Evolutionary conservation across 495 filamentous ascomycete species (phyloP).

Genomic region (Cercophora scortea): DNA sequence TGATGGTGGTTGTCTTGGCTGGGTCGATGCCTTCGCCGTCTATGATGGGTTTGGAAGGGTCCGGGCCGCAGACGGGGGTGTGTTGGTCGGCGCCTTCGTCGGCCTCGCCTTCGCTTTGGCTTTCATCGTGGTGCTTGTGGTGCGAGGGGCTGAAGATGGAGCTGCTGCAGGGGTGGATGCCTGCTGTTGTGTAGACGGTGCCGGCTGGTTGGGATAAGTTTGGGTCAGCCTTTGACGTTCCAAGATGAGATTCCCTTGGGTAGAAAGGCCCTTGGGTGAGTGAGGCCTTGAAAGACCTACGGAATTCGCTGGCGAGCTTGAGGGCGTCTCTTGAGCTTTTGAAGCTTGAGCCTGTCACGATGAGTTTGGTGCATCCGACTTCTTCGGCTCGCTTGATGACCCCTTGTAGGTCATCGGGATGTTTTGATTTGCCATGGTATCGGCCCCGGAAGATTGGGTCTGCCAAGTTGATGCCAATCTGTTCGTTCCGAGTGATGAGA

Average conservation of each 20-base stretch:
- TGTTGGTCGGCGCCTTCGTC: slow-evolving; percentile 16
- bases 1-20: slow-evolving; percentile 31
- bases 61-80: slow-evolving; percentile 37
- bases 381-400: slow-evolving; percentile 69
- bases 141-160: slow-evolving; percentile 57
- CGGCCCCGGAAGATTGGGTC: slow-evolving; percentile 78
- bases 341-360: slow-evolving; percentile 89
- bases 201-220: slow-evolving; percentile 44
- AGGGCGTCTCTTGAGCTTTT: slow-evolving; percentile 68
- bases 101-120: slow-evolving; percentile 16
- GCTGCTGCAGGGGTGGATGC: slow-evolving; percentile 83
- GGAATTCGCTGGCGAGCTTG: slow-evolving; percentile 61
- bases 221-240: too few relatives aligned
- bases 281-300: slow-evolving; percentile 36
- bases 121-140: slow-evolving; percentile 41
- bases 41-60: slow-evolving; percentile 28
- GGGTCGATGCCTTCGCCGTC: slow-evolving; percentile 32
- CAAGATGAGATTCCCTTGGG: neutral
- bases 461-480: slow-evolving; percentile 89
- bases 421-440: slow-evolving; percentile 74
- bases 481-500: neutral
- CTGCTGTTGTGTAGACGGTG: slow-evolving; percentile 78
- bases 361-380: slow-evolving; percentile 77
- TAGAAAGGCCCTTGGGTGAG: neutral
- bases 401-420: slow-evolving; percentile 68